A percentile compares a stretch with the other conserved stretches of the same genome.
These are phyloP conservation scores for Nicotiana knightiana DNA, from an alignment of 257 asterid genomes.

Conservation along the genomic window DNA sequence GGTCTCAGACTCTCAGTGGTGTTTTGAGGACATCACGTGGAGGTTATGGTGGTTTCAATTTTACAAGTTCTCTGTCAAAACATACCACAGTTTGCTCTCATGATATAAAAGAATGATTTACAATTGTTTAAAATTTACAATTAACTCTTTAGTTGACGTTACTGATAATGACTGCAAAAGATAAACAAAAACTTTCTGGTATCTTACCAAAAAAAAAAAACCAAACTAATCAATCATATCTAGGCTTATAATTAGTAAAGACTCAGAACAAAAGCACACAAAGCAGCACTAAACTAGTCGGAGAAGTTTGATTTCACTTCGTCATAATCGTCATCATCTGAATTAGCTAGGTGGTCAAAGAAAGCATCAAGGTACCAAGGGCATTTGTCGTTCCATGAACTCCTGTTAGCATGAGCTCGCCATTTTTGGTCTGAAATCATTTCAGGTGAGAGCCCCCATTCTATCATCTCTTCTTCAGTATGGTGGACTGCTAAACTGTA, in stretches of 20 bases:
- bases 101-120: background rate
- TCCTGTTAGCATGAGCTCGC: constrained; percentile 19
- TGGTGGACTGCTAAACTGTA: constrained; percentile 27
- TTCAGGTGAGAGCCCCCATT: constrained; percentile 26
- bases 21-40: background rate
- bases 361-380: constrained; percentile 25
- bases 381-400: constrained; percentile 24
- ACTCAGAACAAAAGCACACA: background rate
- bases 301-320: constrained; percentile 3
- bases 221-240: background rate
- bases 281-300: background rate
- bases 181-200: background rate
- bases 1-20: background rate
- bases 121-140: background rate
- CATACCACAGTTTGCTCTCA: background rate
- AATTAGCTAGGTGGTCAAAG: constrained; percentile 20
- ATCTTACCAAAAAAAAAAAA: background rate
- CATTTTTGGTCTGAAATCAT: constrained; percentile 27
- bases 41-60: background rate
- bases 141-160: background rate
- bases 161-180: background rate
- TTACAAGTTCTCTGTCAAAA: background rate
- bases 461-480: constrained; percentile 22
- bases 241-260: background rate
- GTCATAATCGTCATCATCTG: constrained; percentile 6